Conservation (phyloP, 2,329 filamentous ascomycete species). For the Fusarium humuli region DNA sequence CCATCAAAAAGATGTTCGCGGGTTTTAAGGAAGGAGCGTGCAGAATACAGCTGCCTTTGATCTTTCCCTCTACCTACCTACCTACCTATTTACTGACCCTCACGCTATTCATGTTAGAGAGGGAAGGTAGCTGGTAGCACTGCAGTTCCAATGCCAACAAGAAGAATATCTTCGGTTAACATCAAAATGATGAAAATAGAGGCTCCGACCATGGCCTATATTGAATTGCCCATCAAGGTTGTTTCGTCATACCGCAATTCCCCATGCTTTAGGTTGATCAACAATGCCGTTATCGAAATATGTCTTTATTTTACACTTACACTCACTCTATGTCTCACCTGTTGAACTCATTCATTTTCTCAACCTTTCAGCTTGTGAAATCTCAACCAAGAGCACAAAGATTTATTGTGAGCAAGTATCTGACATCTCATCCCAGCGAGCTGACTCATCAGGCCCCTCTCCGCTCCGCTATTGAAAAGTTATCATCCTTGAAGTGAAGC, state of each 20-base stretch:
- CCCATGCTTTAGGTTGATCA: too few species aligned
- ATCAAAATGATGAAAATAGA: not conserved
- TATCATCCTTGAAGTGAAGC: not conserved
- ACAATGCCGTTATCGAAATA: not conserved
- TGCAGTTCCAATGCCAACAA: not conserved
- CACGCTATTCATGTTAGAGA: not conserved
- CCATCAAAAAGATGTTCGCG: too few species aligned
- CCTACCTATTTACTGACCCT: not conserved
- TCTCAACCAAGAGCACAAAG: not conserved
- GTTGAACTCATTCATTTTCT: too few species aligned
- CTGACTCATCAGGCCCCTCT: conserved; percentile 36
- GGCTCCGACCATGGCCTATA: not conserved
- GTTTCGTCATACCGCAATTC: not conserved
- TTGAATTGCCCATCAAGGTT: conserved; percentile 16
- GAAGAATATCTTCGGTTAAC: not conserved
- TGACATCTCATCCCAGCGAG: not conserved
- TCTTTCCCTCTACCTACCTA: not conserved
- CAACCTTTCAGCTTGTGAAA: not conserved
- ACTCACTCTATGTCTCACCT: not conserved
- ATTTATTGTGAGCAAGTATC: conserved; percentile 4
- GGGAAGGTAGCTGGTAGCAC: not conserved
- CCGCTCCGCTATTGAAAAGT: conserved; percentile 1
- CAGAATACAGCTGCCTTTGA: not conserved
- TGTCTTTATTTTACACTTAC: not conserved
- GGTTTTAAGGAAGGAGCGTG: not conserved